These are phyloP conservation scores for Cladosporium phlei DNA, from an alignment of 2,329 filamentous ascomycete species.

Conservation along the genomic window DNA sequence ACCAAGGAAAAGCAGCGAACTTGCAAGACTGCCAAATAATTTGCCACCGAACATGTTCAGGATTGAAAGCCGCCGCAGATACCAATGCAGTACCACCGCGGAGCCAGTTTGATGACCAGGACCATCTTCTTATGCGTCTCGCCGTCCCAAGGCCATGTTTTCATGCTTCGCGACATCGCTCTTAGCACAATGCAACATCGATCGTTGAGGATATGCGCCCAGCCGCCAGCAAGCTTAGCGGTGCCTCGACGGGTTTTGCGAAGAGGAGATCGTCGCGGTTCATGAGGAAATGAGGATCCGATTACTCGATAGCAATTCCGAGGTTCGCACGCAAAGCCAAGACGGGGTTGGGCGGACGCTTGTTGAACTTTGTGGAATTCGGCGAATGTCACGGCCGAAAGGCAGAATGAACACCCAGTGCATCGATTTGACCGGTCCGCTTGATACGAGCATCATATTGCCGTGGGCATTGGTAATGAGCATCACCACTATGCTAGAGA, in stretches of 20 bases:
- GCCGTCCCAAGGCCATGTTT: background rate
- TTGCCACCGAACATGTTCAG: background rate
- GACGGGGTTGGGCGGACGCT: slow-evolving; percentile 1
- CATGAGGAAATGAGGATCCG: slow-evolving; percentile 3
- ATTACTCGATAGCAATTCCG: slow-evolving; percentile 14
- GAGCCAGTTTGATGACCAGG: too few relatives aligned
- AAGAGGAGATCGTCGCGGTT: slow-evolving; percentile 2
- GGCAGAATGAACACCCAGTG: too few relatives aligned
- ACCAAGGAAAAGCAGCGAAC: slow-evolving; percentile 1
- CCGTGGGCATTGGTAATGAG: too few relatives aligned
- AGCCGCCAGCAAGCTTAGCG: slow-evolving; percentile 3
- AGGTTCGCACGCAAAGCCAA: slow-evolving; percentile 2
- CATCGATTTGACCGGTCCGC: too few relatives aligned
- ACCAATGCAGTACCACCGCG: too few relatives aligned
- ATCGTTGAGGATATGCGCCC: background rate
- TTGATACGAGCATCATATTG: too few relatives aligned
- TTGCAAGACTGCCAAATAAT: background rate
- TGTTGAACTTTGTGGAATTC: slow-evolving; percentile 1
- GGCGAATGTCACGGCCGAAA: background rate
- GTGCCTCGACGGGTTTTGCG: too few relatives aligned
- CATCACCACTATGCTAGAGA: too few relatives aligned
- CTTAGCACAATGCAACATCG: slow-evolving; percentile 7
- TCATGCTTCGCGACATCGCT: slow-evolving; percentile 10
- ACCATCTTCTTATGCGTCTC: too few relatives aligned
- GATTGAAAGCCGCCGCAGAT: too few relatives aligned